Evolutionary conservation across 306 rosid genomes (phyloP), one percentile per base, ranked within the genome.

Genomic region (Pyrus communis): DNA sequence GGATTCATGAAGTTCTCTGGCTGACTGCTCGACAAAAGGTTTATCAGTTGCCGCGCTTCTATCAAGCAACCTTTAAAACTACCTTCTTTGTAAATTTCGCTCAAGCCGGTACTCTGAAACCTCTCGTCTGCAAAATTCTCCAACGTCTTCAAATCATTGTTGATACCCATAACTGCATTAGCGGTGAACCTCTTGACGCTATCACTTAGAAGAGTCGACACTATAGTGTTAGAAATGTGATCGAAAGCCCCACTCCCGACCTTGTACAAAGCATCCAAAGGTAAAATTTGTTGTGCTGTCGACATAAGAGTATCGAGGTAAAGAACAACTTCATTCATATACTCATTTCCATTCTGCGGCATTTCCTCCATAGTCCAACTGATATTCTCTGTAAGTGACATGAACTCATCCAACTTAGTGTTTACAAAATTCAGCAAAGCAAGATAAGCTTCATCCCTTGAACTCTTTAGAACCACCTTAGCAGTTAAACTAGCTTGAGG

Each of bases 1-100:
- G 99, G 96, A 88, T 95, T 92, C 97, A 95, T 89, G 91, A 95
- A 95, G 82, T 86, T 95, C 86, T 95, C 99, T 3, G 99, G 97
- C 75, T 95, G 99, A 77, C 91, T 89, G 80, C 99, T 92, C 67
- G 82, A 73, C 84, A 95, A 75, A 78, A 95, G 99, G 85, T 90
- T 92, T 42, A 89, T 72, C 64, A 95, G 76, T 71, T 95, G 99
- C 14, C 93, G 83, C 38, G 93, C 92, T 86, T 95, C 99, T 73
- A 79, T 67, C 84, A 92, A 70, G 77, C 88, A 89, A 43, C 82
- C 81, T 71, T 77, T 84, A 62, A 92, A 92, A 77, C 89, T 85
- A 49, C 86, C 84, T 11, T 84, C 90, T 73, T 75, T 77, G 85
- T 87, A 92, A 73, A 84, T 64, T 65, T 92, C 97, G 51, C 81